phyloP scores from a whole-genome alignment of 2,329 filamentous ascomycete species.

The Penicillium oxalicum region DNA sequence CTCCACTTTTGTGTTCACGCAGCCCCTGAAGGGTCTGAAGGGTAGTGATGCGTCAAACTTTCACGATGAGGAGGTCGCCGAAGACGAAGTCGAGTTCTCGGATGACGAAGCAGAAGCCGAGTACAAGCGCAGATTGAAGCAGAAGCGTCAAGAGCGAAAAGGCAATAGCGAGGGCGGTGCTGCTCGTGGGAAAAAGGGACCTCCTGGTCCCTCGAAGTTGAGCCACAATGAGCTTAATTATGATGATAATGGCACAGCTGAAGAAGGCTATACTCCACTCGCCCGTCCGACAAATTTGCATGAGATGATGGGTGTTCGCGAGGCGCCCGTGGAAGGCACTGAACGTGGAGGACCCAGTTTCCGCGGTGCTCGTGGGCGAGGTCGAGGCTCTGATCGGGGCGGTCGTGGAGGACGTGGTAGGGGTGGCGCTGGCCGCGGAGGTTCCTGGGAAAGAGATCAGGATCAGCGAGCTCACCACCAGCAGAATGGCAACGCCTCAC shows the following conservation, averaged over 20 bases:
- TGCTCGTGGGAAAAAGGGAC: conserved; percentile 31
- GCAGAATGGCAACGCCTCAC: conserved; percentile 23
- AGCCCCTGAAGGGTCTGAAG: conserved; percentile 70
- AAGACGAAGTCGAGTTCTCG: conserved; percentile 89
- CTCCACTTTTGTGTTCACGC: conserved; percentile 79
- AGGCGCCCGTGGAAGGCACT: conserved; percentile 32
- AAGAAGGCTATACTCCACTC: conserved; percentile 61
- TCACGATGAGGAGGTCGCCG: conserved; percentile 82
- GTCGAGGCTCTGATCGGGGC: conserved; percentile 36
- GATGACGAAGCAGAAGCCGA: conserved; percentile 93
- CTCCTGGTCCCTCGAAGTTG: conserved; percentile 36
- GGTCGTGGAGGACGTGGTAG: conserved; percentile 35
- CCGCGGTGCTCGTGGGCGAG: conserved; percentile 46
- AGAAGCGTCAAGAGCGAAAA: conserved; percentile 55
- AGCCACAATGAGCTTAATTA: conserved; percentile 53
- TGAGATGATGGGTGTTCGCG: conserved; percentile 41
- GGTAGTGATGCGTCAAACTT: conserved; percentile 92
- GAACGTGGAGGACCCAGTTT: conserved; percentile 33
- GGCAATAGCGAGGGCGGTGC: conserved; percentile 42
- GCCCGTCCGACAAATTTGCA: conserved; percentile 60
- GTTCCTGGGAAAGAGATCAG: conserved; percentile 22
- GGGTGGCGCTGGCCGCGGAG: conserved; percentile 27
- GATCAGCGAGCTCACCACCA: conserved; percentile 26
- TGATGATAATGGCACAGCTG: conserved; percentile 58
- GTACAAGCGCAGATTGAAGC: conserved; percentile 64